Conservation (phyloP, 176 grass and related monocot species). For the Triticum monococcum region DNA sequence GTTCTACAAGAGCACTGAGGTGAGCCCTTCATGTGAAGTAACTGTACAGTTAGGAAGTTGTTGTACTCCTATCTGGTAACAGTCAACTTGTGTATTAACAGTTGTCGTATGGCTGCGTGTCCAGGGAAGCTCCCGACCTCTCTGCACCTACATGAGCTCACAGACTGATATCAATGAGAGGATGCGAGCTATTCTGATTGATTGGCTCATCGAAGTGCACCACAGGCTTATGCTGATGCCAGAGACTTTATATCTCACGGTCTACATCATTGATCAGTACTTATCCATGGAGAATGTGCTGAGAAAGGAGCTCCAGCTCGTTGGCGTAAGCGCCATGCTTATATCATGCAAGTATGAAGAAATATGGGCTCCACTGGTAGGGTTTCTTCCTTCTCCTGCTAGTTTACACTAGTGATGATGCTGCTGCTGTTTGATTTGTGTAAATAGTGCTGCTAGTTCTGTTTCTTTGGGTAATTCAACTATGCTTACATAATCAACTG, state of each 20-base stretch:
- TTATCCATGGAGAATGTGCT: slow-evolving; percentile 44
- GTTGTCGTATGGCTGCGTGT: slow-evolving; percentile 30
- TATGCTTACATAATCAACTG: not conserved
- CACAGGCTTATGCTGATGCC: slow-evolving; percentile 68
- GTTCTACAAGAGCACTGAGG: slow-evolving; percentile 74
- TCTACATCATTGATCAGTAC: slow-evolving; percentile 71
- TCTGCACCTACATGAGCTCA: slow-evolving; percentile 52
- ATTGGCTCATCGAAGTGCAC: slow-evolving; percentile 78
- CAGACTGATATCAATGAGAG: slow-evolving; percentile 58
- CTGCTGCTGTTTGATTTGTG: not conserved
- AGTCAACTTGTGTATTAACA: not conserved
- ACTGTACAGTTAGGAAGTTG: not conserved
- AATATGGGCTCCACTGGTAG: slow-evolving; percentile 69
- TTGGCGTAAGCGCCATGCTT: slow-evolving; percentile 77
- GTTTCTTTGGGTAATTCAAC: slow-evolving; percentile 4
- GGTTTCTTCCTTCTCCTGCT: not conserved
- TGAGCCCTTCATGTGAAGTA: slow-evolving; percentile 25
- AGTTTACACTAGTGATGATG: not conserved
- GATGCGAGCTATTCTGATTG: slow-evolving; percentile 71
- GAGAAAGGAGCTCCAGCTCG: slow-evolving; percentile 72
- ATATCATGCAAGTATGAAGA: slow-evolving; percentile 92
- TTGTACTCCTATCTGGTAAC: not conserved
- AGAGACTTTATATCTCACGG: slow-evolving; percentile 76
- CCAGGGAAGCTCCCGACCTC: slow-evolving; percentile 47
- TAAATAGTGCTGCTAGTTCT: slow-evolving; percentile 20